Conservation (phyloP, 495 filamentous ascomycete species). For the Aspergillus haitiensis region DNA sequence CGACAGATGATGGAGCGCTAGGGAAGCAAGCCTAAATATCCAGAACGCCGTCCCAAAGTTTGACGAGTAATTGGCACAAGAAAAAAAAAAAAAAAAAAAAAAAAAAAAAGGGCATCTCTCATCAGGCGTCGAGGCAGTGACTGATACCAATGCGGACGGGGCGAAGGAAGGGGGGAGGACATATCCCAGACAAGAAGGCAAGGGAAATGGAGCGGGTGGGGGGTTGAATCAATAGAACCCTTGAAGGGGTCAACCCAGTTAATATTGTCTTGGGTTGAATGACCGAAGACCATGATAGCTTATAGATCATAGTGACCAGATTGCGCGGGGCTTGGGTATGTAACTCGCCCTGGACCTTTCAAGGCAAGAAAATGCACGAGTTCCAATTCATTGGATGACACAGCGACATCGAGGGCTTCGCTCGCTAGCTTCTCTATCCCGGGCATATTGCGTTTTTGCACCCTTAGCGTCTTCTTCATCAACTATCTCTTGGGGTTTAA, state of each 20-base stretch:
- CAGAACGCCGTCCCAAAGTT: conserved; percentile 23
- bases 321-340: background rate
- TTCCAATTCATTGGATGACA: conserved; percentile 68
- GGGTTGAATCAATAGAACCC: conserved; percentile 6
- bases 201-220: background rate
- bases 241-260: background rate
- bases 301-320: conserved; percentile 4
- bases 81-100: conserved; percentile 19
- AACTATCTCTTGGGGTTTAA: conserved; percentile 82
- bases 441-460: conserved; percentile 59
- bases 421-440: conserved; percentile 62
- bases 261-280: background rate
- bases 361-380: background rate
- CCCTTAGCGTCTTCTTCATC: conserved; percentile 87
- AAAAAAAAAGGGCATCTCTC: conserved; percentile 16
- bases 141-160: conserved; percentile 3
- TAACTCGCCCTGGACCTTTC: background rate
- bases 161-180: conserved; percentile 2
- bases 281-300: background rate
- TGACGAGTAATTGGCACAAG: conserved; percentile 13
- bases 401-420: conserved; percentile 72
- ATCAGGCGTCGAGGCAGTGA: conserved; percentile 10
- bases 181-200: conserved; percentile 9
- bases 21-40: conserved; percentile 23
- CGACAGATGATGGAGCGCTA: conserved; percentile 24